Percentiles rank a stretch among this genome's conserved stretches.
These are phyloP conservation scores for Cardiospermum halicacabum DNA, from an alignment of 345 rosid genomes.

Conservation along the genomic window DNA sequence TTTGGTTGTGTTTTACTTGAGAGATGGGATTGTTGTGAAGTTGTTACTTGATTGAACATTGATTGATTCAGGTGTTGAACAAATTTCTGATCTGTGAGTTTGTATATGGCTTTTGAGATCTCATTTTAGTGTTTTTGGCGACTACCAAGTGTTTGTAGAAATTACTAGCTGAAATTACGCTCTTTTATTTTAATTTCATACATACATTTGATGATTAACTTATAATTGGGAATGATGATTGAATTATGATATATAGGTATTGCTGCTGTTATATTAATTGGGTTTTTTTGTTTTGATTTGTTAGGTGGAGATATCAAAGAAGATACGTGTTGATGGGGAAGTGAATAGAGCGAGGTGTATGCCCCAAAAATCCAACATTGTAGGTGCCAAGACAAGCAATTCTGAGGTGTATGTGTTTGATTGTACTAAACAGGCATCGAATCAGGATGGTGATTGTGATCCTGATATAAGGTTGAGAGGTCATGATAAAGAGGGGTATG, in stretches of 20 bases:
- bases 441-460: slow-evolving; percentile 45
- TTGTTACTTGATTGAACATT: neutral
- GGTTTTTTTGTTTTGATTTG: slow-evolving; percentile 4
- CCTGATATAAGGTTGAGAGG: slow-evolving; percentile 86
- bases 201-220: neutral
- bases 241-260: neutral
- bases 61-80: too few relatives aligned
- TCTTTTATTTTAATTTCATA: neutral
- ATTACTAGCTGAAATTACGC: slow-evolving; percentile 13
- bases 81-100: neutral
- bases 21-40: slow-evolving; percentile 23
- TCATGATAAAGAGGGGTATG: slow-evolving; percentile 92
- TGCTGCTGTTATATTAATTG: too few relatives aligned
- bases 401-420: slow-evolving; percentile 78
- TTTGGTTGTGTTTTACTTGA: neutral
- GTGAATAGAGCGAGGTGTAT: slow-evolving; percentile 87
- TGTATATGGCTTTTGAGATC: neutral
- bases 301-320: slow-evolving; percentile 77
- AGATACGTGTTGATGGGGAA: slow-evolving; percentile 82
- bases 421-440: slow-evolving; percentile 46
- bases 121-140: neutral
- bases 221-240: neutral
- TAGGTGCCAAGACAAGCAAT: slow-evolving; percentile 81
- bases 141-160: slow-evolving; percentile 18
- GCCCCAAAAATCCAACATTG: slow-evolving; percentile 71